These are phyloP conservation scores for Lonicera japonica DNA, from an alignment of 129 eudicot species.

Conservation along the genomic window DNA sequence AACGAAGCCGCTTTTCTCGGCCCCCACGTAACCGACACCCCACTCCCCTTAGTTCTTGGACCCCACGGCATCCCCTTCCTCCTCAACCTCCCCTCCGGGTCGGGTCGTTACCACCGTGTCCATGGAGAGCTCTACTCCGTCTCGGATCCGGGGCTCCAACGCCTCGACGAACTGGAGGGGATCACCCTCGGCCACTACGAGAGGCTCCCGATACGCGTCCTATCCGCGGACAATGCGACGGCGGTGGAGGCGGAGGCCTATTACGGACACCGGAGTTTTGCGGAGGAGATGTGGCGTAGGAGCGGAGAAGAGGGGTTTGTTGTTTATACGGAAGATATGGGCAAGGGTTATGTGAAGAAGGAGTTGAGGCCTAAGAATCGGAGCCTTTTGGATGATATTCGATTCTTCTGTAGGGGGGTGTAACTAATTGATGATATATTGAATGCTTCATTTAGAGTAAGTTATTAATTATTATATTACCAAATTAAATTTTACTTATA, in stretches of 20 bases:
- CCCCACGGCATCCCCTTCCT: conserved; percentile 71
- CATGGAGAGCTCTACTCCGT: conserved; percentile 68
- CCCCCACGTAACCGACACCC: conserved; percentile 24
- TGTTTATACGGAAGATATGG: conserved; percentile 31
- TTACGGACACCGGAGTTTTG: conserved; percentile 55
- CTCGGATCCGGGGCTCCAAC: conserved; percentile 30
- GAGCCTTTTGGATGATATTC: conserved; percentile 20
- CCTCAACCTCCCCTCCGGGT: conserved; percentile 55
- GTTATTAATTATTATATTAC: no score
- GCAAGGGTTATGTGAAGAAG: conserved; percentile 37
- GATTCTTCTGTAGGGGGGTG: conserved; percentile 20
- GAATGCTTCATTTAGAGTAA: no score
- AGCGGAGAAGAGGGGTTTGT: conserved; percentile 38
- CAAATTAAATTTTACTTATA: no score
- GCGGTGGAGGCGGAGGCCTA: conserved; percentile 51
- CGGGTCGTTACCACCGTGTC: conserved; percentile 37
- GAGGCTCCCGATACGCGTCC: conserved; percentile 43
- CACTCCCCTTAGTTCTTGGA: conserved; percentile 61
- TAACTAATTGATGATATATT: conserved; percentile 1
- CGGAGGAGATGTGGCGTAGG: conserved; percentile 66
- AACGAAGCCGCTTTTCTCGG: conserved; percentile 50
- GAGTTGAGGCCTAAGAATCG: conserved; percentile 30
- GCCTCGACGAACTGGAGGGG: conserved; percentile 72
- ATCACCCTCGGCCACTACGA: conserved; percentile 47
- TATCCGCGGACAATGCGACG: background rate